Evolutionary conservation across 805 yeast genomes (phyloP), one percentile per base, ranked within the genome.

Genomic region (Zygotorulaspora danielsina): DNA sequence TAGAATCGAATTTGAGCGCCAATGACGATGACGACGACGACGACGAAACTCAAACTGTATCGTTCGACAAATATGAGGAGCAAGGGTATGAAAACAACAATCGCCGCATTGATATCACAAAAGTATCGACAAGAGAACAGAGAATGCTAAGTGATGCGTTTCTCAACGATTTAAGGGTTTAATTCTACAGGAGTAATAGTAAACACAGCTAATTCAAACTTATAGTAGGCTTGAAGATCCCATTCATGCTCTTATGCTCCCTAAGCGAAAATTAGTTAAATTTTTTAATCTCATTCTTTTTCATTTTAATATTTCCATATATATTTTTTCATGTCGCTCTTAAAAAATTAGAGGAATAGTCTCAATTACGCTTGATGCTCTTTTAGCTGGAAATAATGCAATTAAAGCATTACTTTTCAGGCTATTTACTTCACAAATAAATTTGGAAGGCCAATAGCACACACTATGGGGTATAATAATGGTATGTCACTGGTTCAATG

Each of bases 391-490:
- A 19, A 20, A 15, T 21, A 13, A 19, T 20, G 27, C 28, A 20
- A 17, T 16, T 29, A 24, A n/a, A 5, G 13, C 12, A 7, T 11
- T 24, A 4, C 11, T n/a, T n/a, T n/a, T n/a, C n/a, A n/a, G n/a
- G n/a, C n/a, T n/a, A n/a, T n/a, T n/a, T n/a, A n/a, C n/a, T n/a
- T n/a, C n/a, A n/a, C n/a, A n/a, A n/a, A 24, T 11, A 5, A 24
- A 11, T 24, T 24, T 24, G 27, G 7, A 8, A 21, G 24, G 24
- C 10, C 10, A 21, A 21, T 10, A 21, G 24, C 27, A 7, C 27
- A 25, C 30, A 34, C 15, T 19, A 44, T 44, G 47, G 34, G 42
- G 30, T 44, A 39, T 22, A 37, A 40, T 26, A 44, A 35, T 34
- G 40, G 47, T 44, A 44, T 34, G 47, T 44, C 21, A 33, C 9